Conservation (phyloP, 2,329 filamentous ascomycete genomes). For the Neophaeococcomyces mojaviensis region DNA sequence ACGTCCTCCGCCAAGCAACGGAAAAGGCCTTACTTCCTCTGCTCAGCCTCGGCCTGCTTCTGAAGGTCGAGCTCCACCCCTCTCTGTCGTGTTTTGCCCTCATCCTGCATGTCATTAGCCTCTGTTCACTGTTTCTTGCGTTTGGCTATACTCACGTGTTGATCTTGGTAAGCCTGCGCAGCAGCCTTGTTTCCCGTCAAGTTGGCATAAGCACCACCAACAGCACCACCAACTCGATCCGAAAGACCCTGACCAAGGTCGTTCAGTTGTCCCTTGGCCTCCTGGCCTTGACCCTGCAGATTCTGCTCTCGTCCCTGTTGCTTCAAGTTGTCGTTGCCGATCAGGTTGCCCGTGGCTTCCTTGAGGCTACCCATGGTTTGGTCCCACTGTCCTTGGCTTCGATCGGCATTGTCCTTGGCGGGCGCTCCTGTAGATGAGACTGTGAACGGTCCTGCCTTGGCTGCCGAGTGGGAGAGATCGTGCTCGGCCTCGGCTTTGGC, state of each 20-base stretch:
- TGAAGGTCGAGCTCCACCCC: slow-evolving; percentile 74
- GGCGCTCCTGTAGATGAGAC: slow-evolving; percentile 63
- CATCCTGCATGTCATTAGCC: slow-evolving; percentile 58
- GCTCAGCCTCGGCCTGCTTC: slow-evolving; percentile 53
- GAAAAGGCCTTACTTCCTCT: neutral
- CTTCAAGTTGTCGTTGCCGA: slow-evolving; percentile 71
- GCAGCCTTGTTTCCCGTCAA: slow-evolving; percentile 62
- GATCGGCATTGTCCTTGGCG: slow-evolving; percentile 64
- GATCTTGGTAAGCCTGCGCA: slow-evolving; percentile 50
- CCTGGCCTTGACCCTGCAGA: slow-evolving; percentile 67
- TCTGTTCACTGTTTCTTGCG: neutral
- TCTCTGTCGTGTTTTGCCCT: slow-evolving; percentile 76
- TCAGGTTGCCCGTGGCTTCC: slow-evolving; percentile 66
- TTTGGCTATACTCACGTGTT: slow-evolving; percentile 2
- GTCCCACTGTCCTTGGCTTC: slow-evolving; percentile 66
- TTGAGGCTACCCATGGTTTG: slow-evolving; percentile 84
- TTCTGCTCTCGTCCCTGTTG: slow-evolving; percentile 70
- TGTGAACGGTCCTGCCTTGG: slow-evolving; percentile 65
- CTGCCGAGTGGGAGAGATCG: slow-evolving; percentile 65
- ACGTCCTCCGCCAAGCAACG: neutral
- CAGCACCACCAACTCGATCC: slow-evolving; percentile 60
- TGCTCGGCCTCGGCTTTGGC: slow-evolving; percentile 59
- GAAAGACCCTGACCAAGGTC: slow-evolving; percentile 63
- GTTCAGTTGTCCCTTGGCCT: slow-evolving; percentile 72
- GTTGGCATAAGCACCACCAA: slow-evolving; percentile 65